A percentile compares a stretch with the other conserved stretches of the same genome.
Evolutionary conservation across 768 basidiomycete species (phyloP).

Genomic region (Mycena haematopus): DNA sequence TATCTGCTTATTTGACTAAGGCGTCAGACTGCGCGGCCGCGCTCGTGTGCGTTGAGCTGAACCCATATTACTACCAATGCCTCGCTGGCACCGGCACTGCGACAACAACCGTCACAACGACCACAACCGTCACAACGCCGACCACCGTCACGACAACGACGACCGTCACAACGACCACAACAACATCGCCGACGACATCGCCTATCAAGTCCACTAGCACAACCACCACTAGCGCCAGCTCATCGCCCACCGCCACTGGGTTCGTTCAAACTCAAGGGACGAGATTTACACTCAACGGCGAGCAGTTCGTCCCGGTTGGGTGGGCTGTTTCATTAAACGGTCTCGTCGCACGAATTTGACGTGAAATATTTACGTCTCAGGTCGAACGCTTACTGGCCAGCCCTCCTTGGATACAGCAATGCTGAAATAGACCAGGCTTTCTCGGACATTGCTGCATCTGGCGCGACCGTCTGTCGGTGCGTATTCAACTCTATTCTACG

Average conservation of each 20-base stretch:
- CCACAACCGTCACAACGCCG: not conserved
- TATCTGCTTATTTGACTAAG: not conserved
- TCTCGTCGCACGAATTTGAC: not conserved
- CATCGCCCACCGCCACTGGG: conserved; percentile 1
- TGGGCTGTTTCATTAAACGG: not conserved
- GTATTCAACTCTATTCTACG: not conserved
- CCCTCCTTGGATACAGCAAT: conserved; percentile 52
- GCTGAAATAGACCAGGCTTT: conserved; percentile 59
- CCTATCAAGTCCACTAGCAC: not conserved
- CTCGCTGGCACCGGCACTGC: not conserved
- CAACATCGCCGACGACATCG: not conserved
- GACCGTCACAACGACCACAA: not conserved
- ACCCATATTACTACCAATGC: not conserved
- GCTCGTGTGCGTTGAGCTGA: not conserved
- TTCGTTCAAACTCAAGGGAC: not conserved
- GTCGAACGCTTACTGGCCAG: conserved; percentile 65
- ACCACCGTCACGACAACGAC: not conserved
- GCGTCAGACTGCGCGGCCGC: not conserved
- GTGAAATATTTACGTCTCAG: conserved; percentile 31
- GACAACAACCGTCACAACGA: not conserved
- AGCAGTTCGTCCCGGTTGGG: not conserved
- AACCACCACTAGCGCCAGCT: not conserved
- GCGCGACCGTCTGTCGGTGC: conserved; percentile 58
- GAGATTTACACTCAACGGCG: conserved; percentile 1
- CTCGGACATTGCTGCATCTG: conserved; percentile 54